A percentile compares a stretch with the other conserved stretches of the same genome.
These are phyloP conservation scores for Kodamaea lidongshanica DNA, from an alignment of 805 yeast genomes.

Conservation along the genomic window DNA sequence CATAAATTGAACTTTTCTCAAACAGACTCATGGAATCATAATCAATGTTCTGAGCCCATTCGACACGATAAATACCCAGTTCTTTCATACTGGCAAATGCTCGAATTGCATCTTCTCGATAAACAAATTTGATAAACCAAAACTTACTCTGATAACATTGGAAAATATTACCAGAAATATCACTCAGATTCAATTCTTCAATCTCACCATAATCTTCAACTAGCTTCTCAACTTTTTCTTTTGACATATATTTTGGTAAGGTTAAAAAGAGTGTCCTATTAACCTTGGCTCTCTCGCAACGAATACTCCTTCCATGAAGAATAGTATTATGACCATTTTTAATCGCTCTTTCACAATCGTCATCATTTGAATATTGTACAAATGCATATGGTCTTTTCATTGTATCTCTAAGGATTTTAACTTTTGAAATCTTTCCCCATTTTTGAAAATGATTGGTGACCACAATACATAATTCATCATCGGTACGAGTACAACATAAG, in stretches of 20 bases:
- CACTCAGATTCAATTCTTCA: slow-evolving; percentile 52
- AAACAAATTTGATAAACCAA: slow-evolving; percentile 77
- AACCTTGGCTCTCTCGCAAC: slow-evolving; percentile 89
- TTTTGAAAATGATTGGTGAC: slow-evolving; percentile 62
- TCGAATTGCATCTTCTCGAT: slow-evolving; percentile 80
- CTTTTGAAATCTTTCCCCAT: slow-evolving; percentile 67
- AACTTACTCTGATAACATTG: slow-evolving; percentile 30
- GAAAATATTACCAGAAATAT: slow-evolving; percentile 22
- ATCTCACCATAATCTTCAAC: slow-evolving; percentile 64
- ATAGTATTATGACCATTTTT: slow-evolving; percentile 60
- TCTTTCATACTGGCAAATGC: slow-evolving; percentile 68
- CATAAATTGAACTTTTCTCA: slow-evolving; percentile 69
- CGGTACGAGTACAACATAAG: slow-evolving; percentile 56
- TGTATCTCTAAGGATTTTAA: slow-evolving; percentile 78
- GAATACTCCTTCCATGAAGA: slow-evolving; percentile 66
- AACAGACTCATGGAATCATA: slow-evolving; percentile 19
- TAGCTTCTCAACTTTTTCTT: slow-evolving; percentile 30
- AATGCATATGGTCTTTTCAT: slow-evolving; percentile 84
- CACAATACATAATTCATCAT: slow-evolving; percentile 64
- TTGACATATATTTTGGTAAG: slow-evolving; percentile 18
- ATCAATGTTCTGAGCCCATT: slow-evolving; percentile 87
- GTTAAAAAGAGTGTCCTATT: slow-evolving; percentile 75
- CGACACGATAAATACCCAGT: slow-evolving; percentile 51
- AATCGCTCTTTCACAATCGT: slow-evolving; percentile 65
- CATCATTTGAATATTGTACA: slow-evolving; percentile 73